A percentile compares a stretch with the other conserved stretches of the same genome.
These are phyloP conservation scores for Aspergillus floridensis DNA, from an alignment of 2,329 filamentous ascomycete genomes.

Conservation along the genomic window DNA sequence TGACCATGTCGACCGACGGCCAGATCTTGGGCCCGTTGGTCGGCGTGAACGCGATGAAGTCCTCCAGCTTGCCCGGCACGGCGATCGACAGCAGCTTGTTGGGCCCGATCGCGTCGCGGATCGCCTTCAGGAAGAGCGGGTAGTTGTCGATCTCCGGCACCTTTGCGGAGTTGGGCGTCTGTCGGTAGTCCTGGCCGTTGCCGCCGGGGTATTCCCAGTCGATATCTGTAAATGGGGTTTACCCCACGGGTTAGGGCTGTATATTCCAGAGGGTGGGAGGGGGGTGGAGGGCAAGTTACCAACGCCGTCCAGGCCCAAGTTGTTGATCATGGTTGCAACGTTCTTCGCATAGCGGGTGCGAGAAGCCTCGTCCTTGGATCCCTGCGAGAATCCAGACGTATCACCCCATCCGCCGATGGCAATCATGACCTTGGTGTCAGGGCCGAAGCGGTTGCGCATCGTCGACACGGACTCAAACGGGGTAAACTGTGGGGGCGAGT, in stretches of 20 bases:
- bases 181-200: conserved; percentile 68
- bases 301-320: conserved; percentile 64
- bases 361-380: conserved; percentile 51
- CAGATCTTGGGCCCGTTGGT: conserved; percentile 59
- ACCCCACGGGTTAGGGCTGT: conserved; percentile 11
- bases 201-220: conserved; percentile 66
- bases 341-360: conserved; percentile 63
- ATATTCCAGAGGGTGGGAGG: neutral
- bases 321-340: conserved; percentile 60
- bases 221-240: conserved; percentile 49
- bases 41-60: conserved; percentile 67
- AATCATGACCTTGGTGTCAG: conserved; percentile 62
- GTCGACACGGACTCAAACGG: conserved; percentile 55
- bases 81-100: conserved; percentile 64
- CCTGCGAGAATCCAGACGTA: conserved; percentile 59
- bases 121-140: conserved; percentile 58
- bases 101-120: conserved; percentile 58
- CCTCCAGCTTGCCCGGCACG: conserved; percentile 59
- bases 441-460: conserved; percentile 53
- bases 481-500: conserved; percentile 44
- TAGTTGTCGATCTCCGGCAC: conserved; percentile 60
- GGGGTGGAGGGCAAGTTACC: conserved; percentile 38
- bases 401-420: conserved; percentile 77
- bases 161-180: conserved; percentile 58
- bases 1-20: conserved; percentile 62